Base-by-base conservation (phyloP, 208 protist genomes). In the Acanthamoeba triangularis region DNA sequence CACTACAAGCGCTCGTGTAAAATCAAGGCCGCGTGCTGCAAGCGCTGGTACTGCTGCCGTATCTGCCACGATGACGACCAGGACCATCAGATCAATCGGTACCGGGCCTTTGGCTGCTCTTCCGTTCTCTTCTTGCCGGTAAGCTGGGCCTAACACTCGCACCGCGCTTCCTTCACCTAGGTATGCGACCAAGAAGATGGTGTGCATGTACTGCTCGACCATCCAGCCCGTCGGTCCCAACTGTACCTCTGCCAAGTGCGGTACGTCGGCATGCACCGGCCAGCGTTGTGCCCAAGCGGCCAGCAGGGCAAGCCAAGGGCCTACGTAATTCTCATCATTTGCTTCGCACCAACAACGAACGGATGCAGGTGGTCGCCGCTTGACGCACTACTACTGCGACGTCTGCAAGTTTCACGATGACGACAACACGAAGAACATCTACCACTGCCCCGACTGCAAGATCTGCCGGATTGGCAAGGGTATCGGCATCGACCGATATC, bases 371-470 rank as follows among this genome's bases (percentile, higher is more conserved):
- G 95, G 93, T 20, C 61, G 88, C 23, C 54, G 56, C 20, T 67
- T 97, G 25, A 90, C 96, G 23, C 82, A 90, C 33, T 95, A 97
- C 90, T 96, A 95, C 54, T 97, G 96, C 78, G 49, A 93, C 28
- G 23, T 95, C 2, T 97, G 96, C 91, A 96, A 96, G 44, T 97
- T 97, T 67, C 90, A 95, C 78, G 96, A 97, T 41, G 95, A 96
- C 65, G 94, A 95, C 54, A 25, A 3, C 47, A 67, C n/a, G 30
- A 96, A 96, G 65, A 95, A 96, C 76, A 96, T 96, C 56, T 96
- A 96, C 47, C 95, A 96, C 94, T 96, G 95, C 59, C 78, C 59
- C 54, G 65, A 94, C 56, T 96, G 95, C 87, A 92, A 92, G 41
- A 95, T 96, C 35, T 96, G 95, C 67, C 78, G 95, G 52, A 90